phyloP scores from a whole-genome alignment of 208 protist genomes.

The Crithidia fasciculata region DNA sequence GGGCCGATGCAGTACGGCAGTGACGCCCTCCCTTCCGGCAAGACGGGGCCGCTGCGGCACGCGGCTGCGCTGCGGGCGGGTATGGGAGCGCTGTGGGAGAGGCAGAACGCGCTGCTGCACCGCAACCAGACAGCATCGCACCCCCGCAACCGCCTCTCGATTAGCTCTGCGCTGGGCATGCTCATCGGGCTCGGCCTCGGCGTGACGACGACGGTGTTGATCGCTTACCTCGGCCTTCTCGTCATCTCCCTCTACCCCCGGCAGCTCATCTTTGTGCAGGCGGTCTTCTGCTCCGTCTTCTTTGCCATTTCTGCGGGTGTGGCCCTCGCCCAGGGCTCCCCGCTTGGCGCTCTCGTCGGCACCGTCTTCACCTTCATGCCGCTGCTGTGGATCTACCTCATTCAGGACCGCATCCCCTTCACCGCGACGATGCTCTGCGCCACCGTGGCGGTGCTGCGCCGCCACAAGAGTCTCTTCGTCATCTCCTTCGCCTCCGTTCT shows the following conservation, averaged over 20 bases:
- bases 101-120: constrained; percentile 6
- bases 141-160: neutral
- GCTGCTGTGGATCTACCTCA: constrained; percentile 65
- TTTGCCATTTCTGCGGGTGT: constrained; percentile 30
- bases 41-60: neutral
- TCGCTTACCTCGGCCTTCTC: constrained; percentile 25
- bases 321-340: constrained; percentile 19
- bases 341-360: constrained; percentile 30
- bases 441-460: constrained; percentile 41
- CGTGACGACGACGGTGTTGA: constrained; percentile 21
- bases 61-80: constrained; percentile 21
- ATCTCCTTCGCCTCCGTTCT: constrained; percentile 36
- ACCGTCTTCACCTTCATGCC: constrained; percentile 37
- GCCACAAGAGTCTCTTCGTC: constrained; percentile 51
- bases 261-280: constrained; percentile 36
- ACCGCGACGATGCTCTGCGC: constrained; percentile 47
- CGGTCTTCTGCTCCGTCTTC: constrained; percentile 30
- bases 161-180: constrained; percentile 6
- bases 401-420: constrained; percentile 74
- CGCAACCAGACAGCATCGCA: neutral
- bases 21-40: neutral
- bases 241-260: constrained; percentile 30
- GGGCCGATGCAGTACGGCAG: constrained; percentile 5
- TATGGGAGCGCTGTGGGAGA: constrained; percentile 20
- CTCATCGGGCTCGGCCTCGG: constrained; percentile 16